Conservation (phyloP, 495 filamentous ascomycete species). For the Podospora appendiculata region DNA sequence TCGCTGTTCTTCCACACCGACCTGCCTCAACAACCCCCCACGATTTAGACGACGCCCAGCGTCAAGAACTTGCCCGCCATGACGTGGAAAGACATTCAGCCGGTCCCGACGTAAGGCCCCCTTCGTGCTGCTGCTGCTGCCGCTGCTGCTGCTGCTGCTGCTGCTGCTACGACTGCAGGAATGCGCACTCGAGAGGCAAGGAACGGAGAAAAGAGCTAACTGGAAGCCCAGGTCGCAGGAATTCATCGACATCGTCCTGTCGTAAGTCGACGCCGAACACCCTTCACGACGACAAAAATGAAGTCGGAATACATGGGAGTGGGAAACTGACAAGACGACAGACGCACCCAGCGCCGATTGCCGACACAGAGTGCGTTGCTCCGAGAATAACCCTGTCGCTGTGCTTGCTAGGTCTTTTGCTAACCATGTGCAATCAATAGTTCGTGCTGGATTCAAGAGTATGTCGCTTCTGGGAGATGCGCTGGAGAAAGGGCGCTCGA, state of each 20-base stretch:
- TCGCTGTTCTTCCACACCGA: conserved; percentile 6
- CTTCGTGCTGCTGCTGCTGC: background rate
- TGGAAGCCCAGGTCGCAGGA: conserved; percentile 49
- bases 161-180: background rate
- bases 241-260: conserved; percentile 92
- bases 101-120: conserved; percentile 70
- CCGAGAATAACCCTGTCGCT: too few species aligned
- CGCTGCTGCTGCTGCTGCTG: background rate
- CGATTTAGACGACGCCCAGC: conserved; percentile 5
- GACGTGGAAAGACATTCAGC: conserved; percentile 63
- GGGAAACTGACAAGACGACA: conserved; percentile 23
- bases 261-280: conserved; percentile 12
- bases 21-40: background rate
- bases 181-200: background rate
- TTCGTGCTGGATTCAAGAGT: conserved; percentile 88
- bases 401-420: background rate
- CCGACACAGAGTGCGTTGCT: conserved; percentile 67
- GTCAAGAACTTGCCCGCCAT: conserved; percentile 19
- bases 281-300: background rate
- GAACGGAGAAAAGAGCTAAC: background rate
- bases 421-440: conserved; percentile 13
- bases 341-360: conserved; percentile 84
- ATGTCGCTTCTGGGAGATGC: conserved; percentile 6
- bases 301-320: background rate
- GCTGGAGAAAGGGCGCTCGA: background rate